Evolutionary conservation across 2,329 filamentous ascomycete genomes (phyloP).

Genomic region (Talaromyces sp.): DNA sequence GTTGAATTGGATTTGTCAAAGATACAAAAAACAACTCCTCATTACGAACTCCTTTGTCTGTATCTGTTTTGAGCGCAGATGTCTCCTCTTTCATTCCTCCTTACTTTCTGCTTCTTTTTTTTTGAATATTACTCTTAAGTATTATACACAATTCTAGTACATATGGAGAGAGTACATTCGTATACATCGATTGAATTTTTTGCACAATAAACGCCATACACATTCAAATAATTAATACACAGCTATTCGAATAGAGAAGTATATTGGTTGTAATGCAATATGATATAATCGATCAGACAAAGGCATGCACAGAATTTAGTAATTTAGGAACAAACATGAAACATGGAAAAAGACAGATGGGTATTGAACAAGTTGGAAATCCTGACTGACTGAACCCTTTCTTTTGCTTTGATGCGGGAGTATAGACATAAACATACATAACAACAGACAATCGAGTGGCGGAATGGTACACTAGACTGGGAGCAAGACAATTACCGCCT

Average conservation of each 20-base stretch:
- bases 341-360: background rate
- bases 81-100: background rate
- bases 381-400: constrained; percentile 2
- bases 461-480: background rate
- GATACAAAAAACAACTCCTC: background rate
- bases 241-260: background rate
- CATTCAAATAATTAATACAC: background rate
- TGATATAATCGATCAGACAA: background rate
- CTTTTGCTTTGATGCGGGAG: background rate
- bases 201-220: background rate
- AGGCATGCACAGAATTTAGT: background rate
- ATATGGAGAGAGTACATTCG: constrained; percentile 6
- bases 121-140: background rate
- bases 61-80: background rate
- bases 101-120: background rate
- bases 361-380: constrained; percentile 13
- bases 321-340: background rate
- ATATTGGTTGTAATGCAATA: background rate
- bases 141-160: constrained; percentile 11
- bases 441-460: background rate
- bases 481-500: constrained; percentile 7
- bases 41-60: background rate
- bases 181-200: background rate
- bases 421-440: constrained; percentile 6
- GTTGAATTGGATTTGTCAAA: background rate